Conservation (phyloP, 192 early-diverging fungal genomes). For the Podila minutissima region DNA sequence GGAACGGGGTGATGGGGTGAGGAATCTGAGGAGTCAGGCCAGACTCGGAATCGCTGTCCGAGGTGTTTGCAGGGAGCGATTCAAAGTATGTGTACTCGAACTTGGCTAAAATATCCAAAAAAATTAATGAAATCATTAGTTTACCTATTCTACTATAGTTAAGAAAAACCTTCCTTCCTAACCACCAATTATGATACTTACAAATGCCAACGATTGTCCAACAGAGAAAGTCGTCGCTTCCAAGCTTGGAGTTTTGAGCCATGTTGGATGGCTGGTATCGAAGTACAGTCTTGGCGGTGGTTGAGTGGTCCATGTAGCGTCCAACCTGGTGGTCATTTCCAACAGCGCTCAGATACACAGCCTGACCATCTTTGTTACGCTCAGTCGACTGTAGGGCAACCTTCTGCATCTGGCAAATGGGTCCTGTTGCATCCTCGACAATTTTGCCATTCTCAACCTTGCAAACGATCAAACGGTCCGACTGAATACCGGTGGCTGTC, state of each 20-base stretch:
- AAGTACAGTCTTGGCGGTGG: slow-evolving; percentile 24
- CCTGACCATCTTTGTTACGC: slow-evolving; percentile 26
- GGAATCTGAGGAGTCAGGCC: background rate
- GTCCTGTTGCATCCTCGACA: slow-evolving; percentile 67
- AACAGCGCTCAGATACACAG: slow-evolving; percentile 58
- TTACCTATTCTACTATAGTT: background rate
- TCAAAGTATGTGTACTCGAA: slow-evolving; percentile 33
- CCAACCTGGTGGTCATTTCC: slow-evolving; percentile 49
- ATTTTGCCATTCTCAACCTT: slow-evolving; percentile 83
- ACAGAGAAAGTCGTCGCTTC: slow-evolving; percentile 78
- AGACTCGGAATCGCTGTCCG: background rate
- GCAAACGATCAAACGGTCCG: slow-evolving; percentile 76
- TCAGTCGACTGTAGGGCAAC: slow-evolving; percentile 66
- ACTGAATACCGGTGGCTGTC: slow-evolving; percentile 66
- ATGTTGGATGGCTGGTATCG: slow-evolving; percentile 32
- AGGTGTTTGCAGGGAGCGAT: background rate
- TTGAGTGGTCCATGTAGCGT: slow-evolving; percentile 46
- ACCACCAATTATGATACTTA: slow-evolving; percentile 32
- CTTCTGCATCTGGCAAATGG: slow-evolving; percentile 90
- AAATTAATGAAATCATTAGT: slow-evolving; percentile 1
- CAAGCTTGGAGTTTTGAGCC: slow-evolving; percentile 28
- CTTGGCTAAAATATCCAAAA: slow-evolving; percentile 21
- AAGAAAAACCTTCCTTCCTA: background rate
- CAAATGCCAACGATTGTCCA: slow-evolving; percentile 89
- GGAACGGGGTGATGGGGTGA: slow-evolving; percentile 24